These are phyloP conservation scores for Fonsecaea nubica DNA, from an alignment of 2,329 filamentous ascomycete genomes.

Conservation along the genomic window DNA sequence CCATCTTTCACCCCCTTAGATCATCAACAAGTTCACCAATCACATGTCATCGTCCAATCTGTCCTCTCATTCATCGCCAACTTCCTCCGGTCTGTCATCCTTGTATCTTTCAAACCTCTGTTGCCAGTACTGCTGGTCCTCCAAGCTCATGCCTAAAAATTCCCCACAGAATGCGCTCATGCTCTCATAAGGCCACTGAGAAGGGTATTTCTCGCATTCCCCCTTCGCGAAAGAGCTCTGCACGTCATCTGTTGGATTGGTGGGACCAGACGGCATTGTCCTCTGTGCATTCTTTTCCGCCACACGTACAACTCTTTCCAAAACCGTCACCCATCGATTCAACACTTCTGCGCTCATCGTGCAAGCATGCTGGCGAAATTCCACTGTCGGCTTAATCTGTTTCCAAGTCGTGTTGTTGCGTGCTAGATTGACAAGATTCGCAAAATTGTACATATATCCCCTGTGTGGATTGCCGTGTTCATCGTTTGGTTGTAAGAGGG, in stretches of 20 bases:
- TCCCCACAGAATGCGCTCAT: slow-evolving; percentile 29
- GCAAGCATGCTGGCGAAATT: slow-evolving; percentile 38
- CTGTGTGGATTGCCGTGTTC: slow-evolving; percentile 16
- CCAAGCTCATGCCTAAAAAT: slow-evolving; percentile 26
- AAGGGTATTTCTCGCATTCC: slow-evolving; percentile 28
- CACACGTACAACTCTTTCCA: slow-evolving; percentile 31
- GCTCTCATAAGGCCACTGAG: slow-evolving; percentile 23
- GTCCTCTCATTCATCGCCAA: background rate
- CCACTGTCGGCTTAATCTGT: slow-evolving; percentile 34
- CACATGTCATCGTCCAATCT: background rate
- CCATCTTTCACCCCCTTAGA: background rate
- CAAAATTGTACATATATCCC: slow-evolving; percentile 37
- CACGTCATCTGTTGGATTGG: background rate
- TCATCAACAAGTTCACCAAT: background rate
- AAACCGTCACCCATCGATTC: slow-evolving; percentile 33
- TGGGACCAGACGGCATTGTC: too few relatives aligned
- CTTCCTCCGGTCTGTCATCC: slow-evolving; percentile 18
- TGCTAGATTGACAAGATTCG: slow-evolving; percentile 27
- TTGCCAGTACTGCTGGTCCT: slow-evolving; percentile 29
- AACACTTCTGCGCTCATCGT: slow-evolving; percentile 26
- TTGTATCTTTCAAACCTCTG: slow-evolving; percentile 24
- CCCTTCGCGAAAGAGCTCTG: slow-evolving; percentile 19
- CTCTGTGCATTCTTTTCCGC: slow-evolving; percentile 26
- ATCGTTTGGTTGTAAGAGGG: slow-evolving; percentile 19
- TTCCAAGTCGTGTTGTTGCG: slow-evolving; percentile 29